Base-by-base conservation (phyloP, 2,329 filamentous ascomycete genomes). In the Hyphodiscus sp. region DNA sequence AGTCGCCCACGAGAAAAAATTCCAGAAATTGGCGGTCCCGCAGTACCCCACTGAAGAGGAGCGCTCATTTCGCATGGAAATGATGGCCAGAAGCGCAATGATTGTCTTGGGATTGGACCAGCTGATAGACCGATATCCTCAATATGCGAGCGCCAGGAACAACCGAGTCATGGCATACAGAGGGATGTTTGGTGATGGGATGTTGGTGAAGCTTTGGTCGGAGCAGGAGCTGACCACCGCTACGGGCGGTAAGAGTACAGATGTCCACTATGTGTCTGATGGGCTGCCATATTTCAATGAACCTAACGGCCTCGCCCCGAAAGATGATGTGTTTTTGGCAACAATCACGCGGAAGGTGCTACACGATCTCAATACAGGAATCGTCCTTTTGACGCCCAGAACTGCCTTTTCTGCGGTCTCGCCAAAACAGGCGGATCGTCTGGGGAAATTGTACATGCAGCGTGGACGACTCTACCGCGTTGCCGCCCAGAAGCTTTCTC, bases 371-470 rank as follows among this genome's bases (percentile, higher is more conserved):
- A 76, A 80, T 47, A 68, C 66, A 11, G 82, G 82, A 45, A 82
- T 90, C 49, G 62, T 65, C 2, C 73, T 87, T 47, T 76, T 83
- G 41, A 79, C 78, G 7, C 85, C 84, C 0, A 63, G 70, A 1
- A 75, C 73, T 0, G 67, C 75, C 1, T 72, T 72, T 20, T 70
- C 75, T 1, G 70, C 79, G 15, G 72, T 90, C 33, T 89, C 86
- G 1, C 76, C 81, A 7, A 78, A 82, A 49, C 79, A 82, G 29
- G 82, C 81, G 11, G 83, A 79, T 53, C 84, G 86, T 0, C 71
- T 92, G 9, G 81, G 84, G 1, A 81, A 84, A 60, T 83, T 86
- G 4, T 81, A 88, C 62, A 90, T 86, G 0, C 87, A 91, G 67
- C 78, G 86, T 47, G 87, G 80, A 2, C 81, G 82, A 33, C 70